Base-by-base conservation (phyloP, 2,329 filamentous ascomycete species). In the Sporothrix mexicana region DNA sequence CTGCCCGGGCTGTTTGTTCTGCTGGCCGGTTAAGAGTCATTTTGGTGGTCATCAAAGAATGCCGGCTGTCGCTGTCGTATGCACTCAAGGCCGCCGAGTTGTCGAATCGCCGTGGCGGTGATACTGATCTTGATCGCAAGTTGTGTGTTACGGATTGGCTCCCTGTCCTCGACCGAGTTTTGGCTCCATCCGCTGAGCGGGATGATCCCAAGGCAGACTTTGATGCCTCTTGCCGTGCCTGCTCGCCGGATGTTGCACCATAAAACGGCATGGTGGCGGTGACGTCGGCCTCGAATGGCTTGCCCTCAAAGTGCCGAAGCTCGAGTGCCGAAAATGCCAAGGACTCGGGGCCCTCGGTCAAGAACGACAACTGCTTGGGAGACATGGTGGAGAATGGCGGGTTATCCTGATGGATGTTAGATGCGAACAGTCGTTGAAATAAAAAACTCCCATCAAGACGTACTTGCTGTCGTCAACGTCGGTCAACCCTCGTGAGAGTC, bases 231-330 rank as follows among this genome's bases (percentile, higher is more conserved):
- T 55, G 57, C n/a, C 69, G 69, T 15, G 61, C 30, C 43, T 59
- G 13, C 20, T 70, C 68, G 9, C 68, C 51, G 1, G 23, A 45
- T 2, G 72, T 66, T n/a, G 41, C 5, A 41, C 72, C 68, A 17
- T 73, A 73, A 25, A 73, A 71, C 0, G 72, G 68, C 68, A 73
- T 71, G 15, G 68, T 49, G 4, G 23, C 47, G 4, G 62, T 20
- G 2, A 61, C 49, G n/a, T 71, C 68, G 25, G 68, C 68, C 36
- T 43, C 69, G 8, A 71, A 71, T 1, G 69, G 72, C 45, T 69
- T 71, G 43, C 53, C 62, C 15, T 70, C 68, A 20, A 71, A 69
- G 20, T 73, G 69, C 7, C 72, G 69, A 17, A 68, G 30, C 20
- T 68, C 15, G 20, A 69, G 30, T n/a, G 72, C 72, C 2, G 68